Evolutionary conservation across 768 basidiomycete genomes (phyloP).

Genomic region (Leccinum longicurvipes): DNA sequence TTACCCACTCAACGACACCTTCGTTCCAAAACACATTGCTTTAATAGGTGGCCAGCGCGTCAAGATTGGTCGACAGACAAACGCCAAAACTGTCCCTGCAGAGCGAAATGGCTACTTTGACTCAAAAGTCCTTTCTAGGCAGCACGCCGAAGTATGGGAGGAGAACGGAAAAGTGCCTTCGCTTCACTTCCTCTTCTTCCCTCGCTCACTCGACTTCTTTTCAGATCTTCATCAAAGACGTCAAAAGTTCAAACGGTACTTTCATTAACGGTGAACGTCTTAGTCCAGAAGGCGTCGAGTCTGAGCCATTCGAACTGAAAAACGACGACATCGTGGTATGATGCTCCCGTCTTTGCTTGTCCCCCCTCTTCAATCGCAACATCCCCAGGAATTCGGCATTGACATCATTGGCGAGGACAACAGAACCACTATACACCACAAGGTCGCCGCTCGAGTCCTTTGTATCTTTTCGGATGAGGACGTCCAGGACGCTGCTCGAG

Average conservation of each 20-base stretch:
- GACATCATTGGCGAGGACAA: constrained; percentile 99
- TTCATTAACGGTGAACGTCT: constrained; percentile 97
- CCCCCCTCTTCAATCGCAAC: constrained; percentile 4
- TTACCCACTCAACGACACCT: constrained; percentile 93
- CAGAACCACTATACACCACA: constrained; percentile 96
- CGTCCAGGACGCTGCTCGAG: constrained; percentile 66
- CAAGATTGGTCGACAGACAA: constrained; percentile 95
- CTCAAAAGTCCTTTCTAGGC: constrained; percentile 88
- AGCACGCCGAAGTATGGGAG: constrained; percentile 99
- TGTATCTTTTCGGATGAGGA: constrained; percentile 89
- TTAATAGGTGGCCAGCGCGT: constrained; percentile 62
- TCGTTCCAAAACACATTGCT: constrained; percentile 92
- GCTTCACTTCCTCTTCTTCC: not conserved
- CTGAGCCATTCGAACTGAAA: constrained; percentile 90
- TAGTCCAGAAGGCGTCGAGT: constrained; percentile 84
- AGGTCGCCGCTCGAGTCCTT: constrained; percentile 92
- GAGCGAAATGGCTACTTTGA: constrained; percentile 98
- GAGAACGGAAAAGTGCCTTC: constrained; percentile 73
- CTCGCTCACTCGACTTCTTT: constrained; percentile 10
- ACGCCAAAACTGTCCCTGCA: constrained; percentile 88
- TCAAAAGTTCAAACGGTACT: constrained; percentile 96
- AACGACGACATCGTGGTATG: constrained; percentile 93
- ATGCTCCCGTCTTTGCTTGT: constrained; percentile 13
- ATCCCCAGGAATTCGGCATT: constrained; percentile 89
- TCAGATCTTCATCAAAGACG: constrained; percentile 97